Conservation (phyloP, 495 filamentous ascomycete species). For the Xanthoparmelia taractica region DNA sequence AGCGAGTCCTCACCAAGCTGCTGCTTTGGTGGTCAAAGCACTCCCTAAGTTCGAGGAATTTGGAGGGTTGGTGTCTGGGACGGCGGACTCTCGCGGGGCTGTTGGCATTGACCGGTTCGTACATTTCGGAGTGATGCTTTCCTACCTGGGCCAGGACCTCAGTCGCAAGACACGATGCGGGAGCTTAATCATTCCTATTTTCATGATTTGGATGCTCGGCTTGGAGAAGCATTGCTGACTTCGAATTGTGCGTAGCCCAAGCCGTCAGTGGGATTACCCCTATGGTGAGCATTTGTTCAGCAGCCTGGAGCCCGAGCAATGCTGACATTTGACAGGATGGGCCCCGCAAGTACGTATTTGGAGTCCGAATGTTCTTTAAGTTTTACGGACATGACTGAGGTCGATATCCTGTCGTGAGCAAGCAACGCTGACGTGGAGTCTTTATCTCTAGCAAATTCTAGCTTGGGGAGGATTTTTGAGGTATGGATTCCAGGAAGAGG, state of each 20-base stretch:
- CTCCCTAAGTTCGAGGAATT: slow-evolving; percentile 78
- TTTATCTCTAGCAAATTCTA: slow-evolving; percentile 6
- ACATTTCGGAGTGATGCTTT: not conserved
- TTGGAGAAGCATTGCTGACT: not conserved
- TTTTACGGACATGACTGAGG: not conserved
- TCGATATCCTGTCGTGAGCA: not conserved
- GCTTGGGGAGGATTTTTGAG: slow-evolving; percentile 76
- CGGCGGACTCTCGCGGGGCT: slow-evolving; percentile 77
- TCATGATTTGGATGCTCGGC: too few relatives aligned
- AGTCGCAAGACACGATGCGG: too few relatives aligned
- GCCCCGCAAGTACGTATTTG: slow-evolving; percentile 5
- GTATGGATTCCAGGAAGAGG: slow-evolving; percentile 84
- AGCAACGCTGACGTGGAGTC: not conserved
- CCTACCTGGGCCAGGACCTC: not conserved
- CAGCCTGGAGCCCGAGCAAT: not conserved
- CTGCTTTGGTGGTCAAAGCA: slow-evolving; percentile 61
- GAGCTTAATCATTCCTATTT: too few relatives aligned
- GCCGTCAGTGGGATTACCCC: slow-evolving; percentile 97
- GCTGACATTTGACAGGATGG: slow-evolving; percentile 15
- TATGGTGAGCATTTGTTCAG: slow-evolving; percentile 48
- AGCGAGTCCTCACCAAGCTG: slow-evolving; percentile 69
- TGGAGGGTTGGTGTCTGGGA: slow-evolving; percentile 72
- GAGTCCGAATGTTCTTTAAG: not conserved
- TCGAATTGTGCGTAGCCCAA: slow-evolving; percentile 37
- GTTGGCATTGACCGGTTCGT: slow-evolving; percentile 47